phyloP scores from a whole-genome alignment of 306 rosid species.

The Fragaria vesca region DNA sequence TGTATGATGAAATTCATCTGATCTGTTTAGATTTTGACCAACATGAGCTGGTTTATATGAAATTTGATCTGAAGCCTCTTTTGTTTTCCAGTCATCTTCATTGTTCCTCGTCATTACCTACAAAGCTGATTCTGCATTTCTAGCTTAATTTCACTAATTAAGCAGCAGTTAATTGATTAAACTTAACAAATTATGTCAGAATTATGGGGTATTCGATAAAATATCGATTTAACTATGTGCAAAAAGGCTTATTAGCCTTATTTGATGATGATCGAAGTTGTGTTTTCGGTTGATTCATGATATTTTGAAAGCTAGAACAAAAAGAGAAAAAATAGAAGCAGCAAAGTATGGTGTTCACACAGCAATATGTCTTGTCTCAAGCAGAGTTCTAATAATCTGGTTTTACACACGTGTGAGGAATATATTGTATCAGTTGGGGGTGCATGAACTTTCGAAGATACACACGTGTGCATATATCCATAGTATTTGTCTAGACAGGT shows the following conservation, averaged over 20 bases:
- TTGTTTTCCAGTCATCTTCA: neutral
- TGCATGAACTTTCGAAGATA: slow-evolving; percentile 46
- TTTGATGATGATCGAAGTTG: neutral
- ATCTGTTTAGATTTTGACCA: neutral
- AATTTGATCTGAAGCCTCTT: neutral
- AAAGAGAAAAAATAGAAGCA: neutral
- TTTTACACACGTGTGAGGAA: slow-evolving; percentile 52
- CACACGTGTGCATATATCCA: slow-evolving; percentile 46
- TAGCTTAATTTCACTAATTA: neutral
- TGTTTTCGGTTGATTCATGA: neutral
- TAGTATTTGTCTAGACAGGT: slow-evolving; percentile 38
- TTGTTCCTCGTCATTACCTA: neutral
- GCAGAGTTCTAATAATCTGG: neutral
- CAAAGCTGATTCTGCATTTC: neutral
- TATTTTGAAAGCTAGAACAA: neutral
- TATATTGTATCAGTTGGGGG: slow-evolving; percentile 36
- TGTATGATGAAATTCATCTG: neutral
- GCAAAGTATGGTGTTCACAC: neutral
- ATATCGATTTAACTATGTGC: neutral
- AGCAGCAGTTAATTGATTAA: neutral
- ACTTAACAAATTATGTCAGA: neutral
- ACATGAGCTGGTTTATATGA: neutral
- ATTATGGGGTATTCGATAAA: neutral
- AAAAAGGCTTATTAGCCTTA: neutral
- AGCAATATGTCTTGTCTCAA: slow-evolving; percentile 10